phyloP scores from a whole-genome alignment of 192 early-diverging fungal species.

The Coemansia biformis region DNA sequence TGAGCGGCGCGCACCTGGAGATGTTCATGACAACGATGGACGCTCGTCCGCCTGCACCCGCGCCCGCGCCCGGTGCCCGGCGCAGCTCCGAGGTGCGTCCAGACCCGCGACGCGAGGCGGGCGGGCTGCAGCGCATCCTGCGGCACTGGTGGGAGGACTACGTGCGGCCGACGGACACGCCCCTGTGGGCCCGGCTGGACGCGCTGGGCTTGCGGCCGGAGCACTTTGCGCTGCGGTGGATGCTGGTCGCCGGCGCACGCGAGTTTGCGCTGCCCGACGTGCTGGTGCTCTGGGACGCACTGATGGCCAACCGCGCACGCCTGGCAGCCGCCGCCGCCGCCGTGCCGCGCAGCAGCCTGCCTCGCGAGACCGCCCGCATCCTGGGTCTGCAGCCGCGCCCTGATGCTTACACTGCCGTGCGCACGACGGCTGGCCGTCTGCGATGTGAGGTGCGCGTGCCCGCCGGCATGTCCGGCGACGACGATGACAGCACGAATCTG shows the following conservation, averaged over 20 bases:
- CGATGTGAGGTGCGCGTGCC: constrained; percentile 17
- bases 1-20: constrained; percentile 68
- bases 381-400: too few species aligned
- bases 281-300: constrained; percentile 73
- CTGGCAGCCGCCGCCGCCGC: constrained; percentile 3
- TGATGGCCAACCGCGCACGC: constrained; percentile 60
- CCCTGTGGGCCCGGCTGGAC: constrained; percentile 59
- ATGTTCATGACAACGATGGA: constrained; percentile 72
- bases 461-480: constrained; percentile 26
- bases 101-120: not conserved
- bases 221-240: constrained; percentile 79
- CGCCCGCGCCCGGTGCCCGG: not conserved
- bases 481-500: constrained; percentile 29
- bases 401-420: not conserved
- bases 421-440: constrained; percentile 21
- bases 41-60: constrained; percentile 28
- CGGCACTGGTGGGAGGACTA: constrained; percentile 45
- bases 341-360: not conserved
- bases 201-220: constrained; percentile 61
- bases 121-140: constrained; percentile 9
- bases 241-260: constrained; percentile 69
- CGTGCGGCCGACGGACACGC: constrained; percentile 53
- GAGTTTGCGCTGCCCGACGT: constrained; percentile 74
- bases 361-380: not conserved
- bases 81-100: not conserved